phyloP scores from a whole-genome alignment of 495 filamentous ascomycete species.

The Aspergillus wentii region DNA sequence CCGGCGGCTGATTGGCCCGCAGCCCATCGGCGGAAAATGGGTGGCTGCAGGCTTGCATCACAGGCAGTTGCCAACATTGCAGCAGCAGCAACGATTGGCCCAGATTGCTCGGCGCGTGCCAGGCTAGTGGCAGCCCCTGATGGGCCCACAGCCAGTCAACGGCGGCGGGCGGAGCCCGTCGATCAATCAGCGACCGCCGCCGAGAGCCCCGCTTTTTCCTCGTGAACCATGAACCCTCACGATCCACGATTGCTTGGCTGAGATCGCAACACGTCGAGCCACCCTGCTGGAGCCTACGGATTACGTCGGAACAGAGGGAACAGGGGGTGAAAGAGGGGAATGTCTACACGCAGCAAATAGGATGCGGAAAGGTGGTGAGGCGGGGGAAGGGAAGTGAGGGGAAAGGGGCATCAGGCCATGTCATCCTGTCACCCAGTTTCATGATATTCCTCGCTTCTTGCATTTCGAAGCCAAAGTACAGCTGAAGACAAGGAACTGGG shows the following conservation, averaged over 20 bases:
- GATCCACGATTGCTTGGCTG: background rate
- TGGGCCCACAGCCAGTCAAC: background rate
- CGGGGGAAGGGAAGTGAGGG: too few relatives aligned
- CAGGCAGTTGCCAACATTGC: constrained; percentile 1
- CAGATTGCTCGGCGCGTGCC: background rate
- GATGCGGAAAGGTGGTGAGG: too few relatives aligned
- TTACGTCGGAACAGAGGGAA: too few relatives aligned
- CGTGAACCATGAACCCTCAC: background rate
- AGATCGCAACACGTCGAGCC: background rate
- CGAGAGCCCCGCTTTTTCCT: background rate
- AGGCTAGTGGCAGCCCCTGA: background rate
- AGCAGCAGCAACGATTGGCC: background rate
- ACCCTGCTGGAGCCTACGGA: background rate
- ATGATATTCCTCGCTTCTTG: background rate
- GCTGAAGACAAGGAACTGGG: background rate
- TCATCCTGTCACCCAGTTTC: background rate
- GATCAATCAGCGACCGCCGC: background rate
- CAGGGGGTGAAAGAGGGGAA: too few relatives aligned
- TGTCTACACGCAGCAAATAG: too few relatives aligned
- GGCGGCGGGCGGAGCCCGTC: background rate
- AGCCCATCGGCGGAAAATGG: too few relatives aligned
- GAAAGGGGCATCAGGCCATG: background rate
- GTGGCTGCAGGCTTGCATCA: constrained; percentile 7
- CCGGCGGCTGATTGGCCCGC: too few relatives aligned
- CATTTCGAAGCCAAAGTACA: background rate